Conservation (phyloP, 768 basidiomycete genomes). For the Suillus discolor region DNA sequence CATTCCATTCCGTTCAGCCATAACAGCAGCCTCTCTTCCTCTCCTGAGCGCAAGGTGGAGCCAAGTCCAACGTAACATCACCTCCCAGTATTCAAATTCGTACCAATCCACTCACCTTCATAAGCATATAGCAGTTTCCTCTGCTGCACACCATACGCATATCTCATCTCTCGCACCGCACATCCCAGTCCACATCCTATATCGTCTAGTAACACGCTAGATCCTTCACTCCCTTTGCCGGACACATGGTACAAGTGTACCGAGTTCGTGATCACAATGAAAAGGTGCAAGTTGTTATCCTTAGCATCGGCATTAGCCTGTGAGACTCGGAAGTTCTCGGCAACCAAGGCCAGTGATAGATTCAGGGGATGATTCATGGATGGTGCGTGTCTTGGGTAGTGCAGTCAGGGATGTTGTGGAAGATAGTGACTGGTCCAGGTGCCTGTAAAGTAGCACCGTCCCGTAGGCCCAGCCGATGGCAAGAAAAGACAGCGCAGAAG, state of each 20-base stretch:
- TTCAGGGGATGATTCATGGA: constrained; percentile 84
- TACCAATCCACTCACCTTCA: constrained; percentile 61
- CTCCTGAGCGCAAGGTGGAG: no score
- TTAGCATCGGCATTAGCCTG: constrained; percentile 6
- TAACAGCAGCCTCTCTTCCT: no score
- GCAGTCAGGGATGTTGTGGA: constrained; percentile 67
- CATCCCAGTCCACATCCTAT: constrained; percentile 85
- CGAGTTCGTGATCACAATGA: constrained; percentile 86
- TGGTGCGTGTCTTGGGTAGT: constrained; percentile 79
- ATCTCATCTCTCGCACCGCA: constrained; percentile 85
- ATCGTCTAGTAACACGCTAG: constrained; percentile 79
- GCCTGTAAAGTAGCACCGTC: constrained; percentile 89
- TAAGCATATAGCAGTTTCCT: constrained; percentile 87
- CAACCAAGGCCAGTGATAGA: constrained; percentile 94
- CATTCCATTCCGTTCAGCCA: no score
- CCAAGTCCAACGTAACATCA: no score
- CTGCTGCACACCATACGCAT: constrained; percentile 80
- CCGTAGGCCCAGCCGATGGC: constrained; percentile 94
- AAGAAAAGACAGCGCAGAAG: constrained; percentile 77
- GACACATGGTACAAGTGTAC: constrained; percentile 78
- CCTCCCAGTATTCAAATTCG: no score
- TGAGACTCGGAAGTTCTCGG: constrained; percentile 48
- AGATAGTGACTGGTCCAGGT: constrained; percentile 86
- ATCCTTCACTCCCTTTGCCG: constrained; percentile 66
- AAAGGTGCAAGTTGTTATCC: constrained; percentile 56